Conservation (phyloP, 352 stramenopile species). For the Phytophthora macrochlamydospora region DNA sequence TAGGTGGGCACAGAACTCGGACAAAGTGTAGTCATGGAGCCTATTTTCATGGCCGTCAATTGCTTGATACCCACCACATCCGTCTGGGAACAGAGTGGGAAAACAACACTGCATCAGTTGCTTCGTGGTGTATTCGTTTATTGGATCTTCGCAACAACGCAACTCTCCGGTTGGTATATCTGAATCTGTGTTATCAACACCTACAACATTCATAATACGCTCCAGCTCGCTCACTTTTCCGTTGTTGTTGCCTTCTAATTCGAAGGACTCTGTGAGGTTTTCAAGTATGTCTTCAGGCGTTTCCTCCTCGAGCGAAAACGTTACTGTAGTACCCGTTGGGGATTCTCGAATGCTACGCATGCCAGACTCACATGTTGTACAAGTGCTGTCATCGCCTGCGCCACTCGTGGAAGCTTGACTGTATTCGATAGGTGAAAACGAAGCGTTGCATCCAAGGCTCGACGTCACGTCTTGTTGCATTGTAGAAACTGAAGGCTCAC, state of each 20-base stretch:
- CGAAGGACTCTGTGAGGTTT: constrained; percentile 12
- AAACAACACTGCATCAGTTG: constrained; percentile 23
- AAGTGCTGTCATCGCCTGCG: too few relatives aligned
- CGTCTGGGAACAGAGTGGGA: constrained; percentile 18
- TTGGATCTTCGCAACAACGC: neutral
- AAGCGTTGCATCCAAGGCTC: too few relatives aligned
- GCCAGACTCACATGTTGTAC: neutral
- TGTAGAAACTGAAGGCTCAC: neutral
- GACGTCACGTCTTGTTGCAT: neutral
- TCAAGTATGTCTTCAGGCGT: constrained; percentile 2
- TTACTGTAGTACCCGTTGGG: too few relatives aligned
- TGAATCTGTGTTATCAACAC: constrained; percentile 26
- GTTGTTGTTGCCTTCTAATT: constrained; percentile 2
- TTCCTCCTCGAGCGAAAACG: too few relatives aligned
- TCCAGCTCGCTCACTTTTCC: constrained; percentile 7
- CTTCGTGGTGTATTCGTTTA: constrained; percentile 14
- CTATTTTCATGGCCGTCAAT: constrained; percentile 6
- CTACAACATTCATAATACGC: neutral
- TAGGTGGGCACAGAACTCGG: constrained; percentile 15
- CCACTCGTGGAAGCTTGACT: too few relatives aligned
- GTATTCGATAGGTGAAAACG: too few relatives aligned
- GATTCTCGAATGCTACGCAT: too few relatives aligned
- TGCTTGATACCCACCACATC: neutral
- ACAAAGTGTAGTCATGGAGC: constrained; percentile 9
- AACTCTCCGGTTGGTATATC: constrained; percentile 2